Percentiles rank a stretch among this genome's conserved stretches.
These are phyloP conservation scores for Geranomyces michiganensis DNA, from an alignment of 192 early-diverging fungal species.

Conservation along the genomic window DNA sequence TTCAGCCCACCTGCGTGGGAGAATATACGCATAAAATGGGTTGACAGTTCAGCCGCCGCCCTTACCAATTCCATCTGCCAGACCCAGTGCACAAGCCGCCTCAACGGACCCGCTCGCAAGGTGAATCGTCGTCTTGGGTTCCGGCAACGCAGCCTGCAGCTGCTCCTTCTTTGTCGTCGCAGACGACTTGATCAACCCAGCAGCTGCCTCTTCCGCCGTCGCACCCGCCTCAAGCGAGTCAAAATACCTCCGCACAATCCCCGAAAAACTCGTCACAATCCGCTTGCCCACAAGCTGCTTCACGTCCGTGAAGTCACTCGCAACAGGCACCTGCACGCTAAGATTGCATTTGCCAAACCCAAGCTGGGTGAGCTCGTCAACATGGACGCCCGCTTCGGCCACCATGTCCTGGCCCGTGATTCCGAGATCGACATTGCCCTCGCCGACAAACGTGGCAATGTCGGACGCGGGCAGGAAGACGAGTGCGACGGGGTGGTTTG, in stretches of 20 bases:
- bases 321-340: constrained; percentile 86
- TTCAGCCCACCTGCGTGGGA: too few species aligned
- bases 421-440: constrained; percentile 94
- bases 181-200: constrained; percentile 1
- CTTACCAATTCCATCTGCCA: constrained; percentile 94
- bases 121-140: constrained; percentile 70
- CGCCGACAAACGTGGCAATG: constrained; percentile 94
- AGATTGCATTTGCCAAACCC: constrained; percentile 95
- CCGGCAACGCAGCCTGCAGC: constrained; percentile 46
- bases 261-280: constrained; percentile 91
- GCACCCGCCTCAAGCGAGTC: constrained; percentile 69
- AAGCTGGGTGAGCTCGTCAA: constrained; percentile 61
- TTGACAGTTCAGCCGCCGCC: too few species aligned
- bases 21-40: not conserved
- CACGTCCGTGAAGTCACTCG: constrained; percentile 47
- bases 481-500: constrained; percentile 90
- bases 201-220: constrained; percentile 25
- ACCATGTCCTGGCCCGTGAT: constrained; percentile 98
- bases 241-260: constrained; percentile 71
- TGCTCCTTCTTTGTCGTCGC: constrained; percentile 50
- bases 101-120: constrained; percentile 95
- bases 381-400: constrained; percentile 73
- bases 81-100: constrained; percentile 91
- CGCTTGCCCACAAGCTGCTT: constrained; percentile 85
- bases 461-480: constrained; percentile 95